Evolutionary conservation across 805 yeast species (phyloP).

Genomic region (Saturnispora hagleri): DNA sequence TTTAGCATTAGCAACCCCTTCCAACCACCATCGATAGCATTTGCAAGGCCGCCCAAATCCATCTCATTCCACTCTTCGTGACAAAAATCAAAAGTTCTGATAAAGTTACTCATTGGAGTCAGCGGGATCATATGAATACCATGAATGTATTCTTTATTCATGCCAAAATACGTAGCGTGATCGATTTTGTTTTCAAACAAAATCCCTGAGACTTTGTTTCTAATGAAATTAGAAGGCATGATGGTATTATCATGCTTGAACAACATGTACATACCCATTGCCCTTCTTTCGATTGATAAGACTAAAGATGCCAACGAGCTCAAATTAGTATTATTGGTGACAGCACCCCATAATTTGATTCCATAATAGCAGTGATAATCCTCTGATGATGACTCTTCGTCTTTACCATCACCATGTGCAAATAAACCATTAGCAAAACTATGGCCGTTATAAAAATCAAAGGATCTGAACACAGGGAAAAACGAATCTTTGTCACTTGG

Average conservation of each 20-base stretch:
- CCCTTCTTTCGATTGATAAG: constrained; percentile 43
- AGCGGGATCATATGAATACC: constrained; percentile 76
- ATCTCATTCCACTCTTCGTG: constrained; percentile 34
- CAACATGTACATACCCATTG: constrained; percentile 49
- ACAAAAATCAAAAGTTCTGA: constrained; percentile 44
- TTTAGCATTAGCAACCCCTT: constrained; percentile 43
- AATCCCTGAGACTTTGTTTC: constrained; percentile 61
- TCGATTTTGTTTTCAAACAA: constrained; percentile 64
- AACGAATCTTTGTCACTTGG: constrained; percentile 42
- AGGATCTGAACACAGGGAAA: constrained; percentile 57
- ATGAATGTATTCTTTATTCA: constrained; percentile 52
- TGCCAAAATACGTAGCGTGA: constrained; percentile 66
- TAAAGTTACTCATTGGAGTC: constrained; percentile 50
- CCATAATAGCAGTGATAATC: constrained; percentile 64
- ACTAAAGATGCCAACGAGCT: constrained; percentile 49
- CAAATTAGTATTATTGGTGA: constrained; percentile 43
- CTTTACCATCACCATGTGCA: constrained; percentile 57
- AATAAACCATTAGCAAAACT: constrained; percentile 67
- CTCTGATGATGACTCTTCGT: constrained; percentile 64
- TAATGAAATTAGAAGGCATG: constrained; percentile 42
- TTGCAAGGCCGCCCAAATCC: constrained; percentile 28
- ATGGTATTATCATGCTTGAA: constrained; percentile 38
- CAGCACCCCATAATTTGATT: constrained; percentile 60
- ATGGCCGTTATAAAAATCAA: constrained; percentile 69
- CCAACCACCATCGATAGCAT: constrained; percentile 49